Conservation (phyloP, 73 alveolate species). For the Stentor roeselii region DNA sequence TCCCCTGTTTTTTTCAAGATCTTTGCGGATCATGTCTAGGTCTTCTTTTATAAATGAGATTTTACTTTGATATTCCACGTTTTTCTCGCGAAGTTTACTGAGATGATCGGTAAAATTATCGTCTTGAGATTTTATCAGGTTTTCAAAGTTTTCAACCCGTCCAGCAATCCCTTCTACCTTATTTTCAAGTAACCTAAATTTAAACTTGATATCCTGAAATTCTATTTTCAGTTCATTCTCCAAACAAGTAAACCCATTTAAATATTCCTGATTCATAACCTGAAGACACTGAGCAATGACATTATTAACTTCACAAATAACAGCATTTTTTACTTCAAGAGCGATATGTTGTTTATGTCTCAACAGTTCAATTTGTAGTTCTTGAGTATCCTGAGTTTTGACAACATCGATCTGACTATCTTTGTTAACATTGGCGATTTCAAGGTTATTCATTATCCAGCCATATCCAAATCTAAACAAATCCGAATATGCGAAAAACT, state of each 20-base stretch:
- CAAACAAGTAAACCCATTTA: neutral
- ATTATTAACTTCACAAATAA: neutral
- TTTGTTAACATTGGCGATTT: too few relatives aligned
- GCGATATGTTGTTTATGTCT: neutral
- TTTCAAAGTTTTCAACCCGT: neutral
- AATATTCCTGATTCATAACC: too few relatives aligned
- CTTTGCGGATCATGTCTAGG: neutral
- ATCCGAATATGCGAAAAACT: too few relatives aligned
- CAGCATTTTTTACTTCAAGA: neutral
- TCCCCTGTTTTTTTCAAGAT: neutral
- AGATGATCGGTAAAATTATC: too few relatives aligned
- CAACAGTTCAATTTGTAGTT: neutral
- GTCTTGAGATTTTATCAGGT: neutral
- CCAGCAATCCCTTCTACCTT: neutral
- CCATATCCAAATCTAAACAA: too few relatives aligned
- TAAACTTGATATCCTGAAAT: neutral
- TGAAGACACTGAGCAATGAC: neutral
- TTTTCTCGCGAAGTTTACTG: neutral
- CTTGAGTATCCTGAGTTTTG: too few relatives aligned
- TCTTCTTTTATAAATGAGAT: too few relatives aligned
- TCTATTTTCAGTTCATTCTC: neutral
- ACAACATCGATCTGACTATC: too few relatives aligned
- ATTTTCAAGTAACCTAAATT: neutral
- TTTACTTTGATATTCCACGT: neutral
- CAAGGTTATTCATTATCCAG: too few relatives aligned